Base-by-base conservation (phyloP, 352 stramenopile species). In the Globisporangium iwayamae region DNA sequence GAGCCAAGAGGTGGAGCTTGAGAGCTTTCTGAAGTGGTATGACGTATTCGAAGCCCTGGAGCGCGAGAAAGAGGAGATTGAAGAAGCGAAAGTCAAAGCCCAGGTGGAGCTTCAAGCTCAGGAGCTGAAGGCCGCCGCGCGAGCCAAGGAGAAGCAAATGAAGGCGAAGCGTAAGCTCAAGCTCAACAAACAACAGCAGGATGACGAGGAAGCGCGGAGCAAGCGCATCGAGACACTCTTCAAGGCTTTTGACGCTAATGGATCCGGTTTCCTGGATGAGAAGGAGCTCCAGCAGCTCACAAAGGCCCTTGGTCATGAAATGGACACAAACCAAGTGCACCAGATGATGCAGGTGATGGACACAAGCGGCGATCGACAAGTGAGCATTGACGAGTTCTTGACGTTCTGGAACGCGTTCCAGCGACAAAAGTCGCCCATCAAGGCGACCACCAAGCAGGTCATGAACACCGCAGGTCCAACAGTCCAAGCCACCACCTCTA, bases 331-430 rank as follows among this genome's bases (percentile, higher is more conserved):
- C 0, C 81, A 90, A 52, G 58, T 88, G 11, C 63, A 57, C 14
- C 71, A 86, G 22, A 89, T 90, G 75, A 72, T 90, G 64, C 52
- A 62, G 20, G 68, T 74, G 13, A 92, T 92, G 62, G 83, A 90
- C 52, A 74, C 70, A 0, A 89, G 79, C 46, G 81, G 81, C 36
- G 81, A 90, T 58, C 67, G 70, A 9, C 70, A 70, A 1, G 73
- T 92, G 39, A 89, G 75, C 43, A 54, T 89, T 6, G 75, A 81
- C 58, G 83, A 92, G 59, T 89, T 92, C 59, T 55, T 84, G 20
- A 75, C 76, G 3, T 90, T 90, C 60, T 92, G 83, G 83, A 84
- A 70, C 41, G 70, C 78, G 16, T 90, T 87, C 30, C 70, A 88
- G 60, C 68, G 75, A 28, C 47, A 61, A 20, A 60, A 66, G 14